Conservation (phyloP, 2,329 filamentous ascomycete species). For the Ophiocordyceps camponoti-saundersi region DNA sequence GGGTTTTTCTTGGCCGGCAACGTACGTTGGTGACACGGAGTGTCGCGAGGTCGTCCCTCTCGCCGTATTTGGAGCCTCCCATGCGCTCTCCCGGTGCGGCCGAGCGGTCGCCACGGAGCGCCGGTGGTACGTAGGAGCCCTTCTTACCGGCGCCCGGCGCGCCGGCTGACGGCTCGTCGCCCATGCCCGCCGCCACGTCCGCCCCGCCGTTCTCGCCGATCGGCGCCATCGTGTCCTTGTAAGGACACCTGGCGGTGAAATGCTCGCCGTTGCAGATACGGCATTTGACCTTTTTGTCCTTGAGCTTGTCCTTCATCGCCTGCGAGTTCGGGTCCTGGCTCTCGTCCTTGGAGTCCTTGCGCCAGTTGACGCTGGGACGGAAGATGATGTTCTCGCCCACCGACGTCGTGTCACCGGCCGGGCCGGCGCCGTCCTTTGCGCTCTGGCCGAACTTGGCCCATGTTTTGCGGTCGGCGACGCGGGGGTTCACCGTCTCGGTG, state of each 20-base stretch:
- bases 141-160: slow-evolving; percentile 45
- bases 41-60: slow-evolving; percentile 91
- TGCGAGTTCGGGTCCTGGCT: slow-evolving; percentile 56
- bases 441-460: slow-evolving; percentile 90
- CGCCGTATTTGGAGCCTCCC: slow-evolving; percentile 63
- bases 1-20: slow-evolving; percentile 9
- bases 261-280: slow-evolving; percentile 98
- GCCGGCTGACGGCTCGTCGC: slow-evolving; percentile 28
- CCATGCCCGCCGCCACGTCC: slow-evolving; percentile 38
- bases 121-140: slow-evolving; percentile 85
- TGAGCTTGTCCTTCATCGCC: slow-evolving; percentile 65
- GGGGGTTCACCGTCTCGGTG: slow-evolving; percentile 88
- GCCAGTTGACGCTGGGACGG: slow-evolving; percentile 85
- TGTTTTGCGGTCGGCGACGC: slow-evolving; percentile 82
- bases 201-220: slow-evolving; percentile 42
- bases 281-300: slow-evolving; percentile 99
- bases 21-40: slow-evolving; percentile 93
- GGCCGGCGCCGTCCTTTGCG: slow-evolving; percentile 68
- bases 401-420: slow-evolving; percentile 75
- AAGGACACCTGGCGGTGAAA: slow-evolving; percentile 97
- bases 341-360: slow-evolving; percentile 72
- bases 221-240: slow-evolving; percentile 98
- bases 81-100: slow-evolving; percentile 63
- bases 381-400: slow-evolving; percentile 98
- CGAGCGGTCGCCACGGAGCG: slow-evolving; percentile 56